Conservation (phyloP, 2,329 filamentous ascomycete genomes). For the Alternaria arborescens region DNA sequence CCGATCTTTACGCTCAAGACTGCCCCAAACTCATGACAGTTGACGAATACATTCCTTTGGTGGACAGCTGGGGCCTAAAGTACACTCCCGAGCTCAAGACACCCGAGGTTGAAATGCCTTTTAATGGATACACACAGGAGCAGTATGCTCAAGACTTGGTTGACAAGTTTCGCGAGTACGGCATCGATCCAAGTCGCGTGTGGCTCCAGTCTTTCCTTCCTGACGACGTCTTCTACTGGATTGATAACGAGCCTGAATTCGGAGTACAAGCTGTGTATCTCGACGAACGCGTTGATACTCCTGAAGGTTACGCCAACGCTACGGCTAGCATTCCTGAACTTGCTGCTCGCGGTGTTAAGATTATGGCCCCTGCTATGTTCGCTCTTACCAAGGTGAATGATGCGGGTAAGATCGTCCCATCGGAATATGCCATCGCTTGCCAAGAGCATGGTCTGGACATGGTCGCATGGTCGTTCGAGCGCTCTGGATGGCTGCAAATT, state of each 20-base stretch:
- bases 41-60: conserved; percentile 68
- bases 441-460: conserved; percentile 70
- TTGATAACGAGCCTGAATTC: conserved; percentile 67
- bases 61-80: conserved; percentile 65
- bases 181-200: conserved; percentile 52
- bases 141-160: conserved; percentile 71
- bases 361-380: conserved; percentile 70
- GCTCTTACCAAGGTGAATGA: conserved; percentile 65
- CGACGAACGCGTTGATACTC: conserved; percentile 65
- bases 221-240: conserved; percentile 72
- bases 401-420: conserved; percentile 67
- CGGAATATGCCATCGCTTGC: conserved; percentile 68
- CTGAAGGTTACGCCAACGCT: conserved; percentile 62
- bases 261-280: conserved; percentile 70
- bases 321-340: conserved; percentile 66
- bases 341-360: conserved; percentile 65
- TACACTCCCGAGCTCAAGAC: conserved; percentile 66
- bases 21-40: conserved; percentile 70
- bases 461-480: conserved; percentile 74
- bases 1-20: conserved; percentile 67
- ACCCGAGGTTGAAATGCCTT: conserved; percentile 74
- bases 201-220: conserved; percentile 72
- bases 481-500: conserved; percentile 67
- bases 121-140: conserved; percentile 70
- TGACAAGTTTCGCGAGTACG: conserved; percentile 50